These are phyloP conservation scores for Prunus mira DNA, from an alignment of 306 rosid species.

Conservation along the genomic window DNA sequence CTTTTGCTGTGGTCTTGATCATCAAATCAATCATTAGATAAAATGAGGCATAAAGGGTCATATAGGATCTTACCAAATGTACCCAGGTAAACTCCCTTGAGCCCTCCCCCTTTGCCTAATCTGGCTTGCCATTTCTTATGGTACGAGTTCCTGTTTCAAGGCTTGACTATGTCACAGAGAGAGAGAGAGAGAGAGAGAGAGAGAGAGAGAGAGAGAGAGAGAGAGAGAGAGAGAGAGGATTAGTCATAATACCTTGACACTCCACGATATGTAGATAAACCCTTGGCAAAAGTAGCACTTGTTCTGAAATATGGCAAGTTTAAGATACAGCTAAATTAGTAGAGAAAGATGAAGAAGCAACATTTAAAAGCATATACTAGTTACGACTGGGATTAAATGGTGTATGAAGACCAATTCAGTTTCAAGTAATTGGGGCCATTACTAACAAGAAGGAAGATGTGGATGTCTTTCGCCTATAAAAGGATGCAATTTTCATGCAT, in stretches of 20 bases:
- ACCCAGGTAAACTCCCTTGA: constrained; percentile 22
- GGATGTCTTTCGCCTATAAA: too few relatives aligned
- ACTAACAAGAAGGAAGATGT: too few relatives aligned
- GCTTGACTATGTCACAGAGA: not conserved
- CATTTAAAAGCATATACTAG: not conserved
- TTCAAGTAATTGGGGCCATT: too few relatives aligned
- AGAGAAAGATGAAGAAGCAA: not conserved
- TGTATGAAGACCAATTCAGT: too few relatives aligned
- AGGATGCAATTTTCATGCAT: too few relatives aligned
- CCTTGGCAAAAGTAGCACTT: constrained; percentile 23
- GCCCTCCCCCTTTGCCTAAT: constrained; percentile 22
- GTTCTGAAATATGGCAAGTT: constrained; percentile 21
- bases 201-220: not conserved
- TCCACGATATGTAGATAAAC: constrained; percentile 36
- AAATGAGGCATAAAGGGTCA: not conserved
- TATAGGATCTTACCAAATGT: constrained; percentile 24
- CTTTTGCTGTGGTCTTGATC: too few relatives aligned
- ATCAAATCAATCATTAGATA: not conserved
- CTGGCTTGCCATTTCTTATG: constrained; percentile 32
- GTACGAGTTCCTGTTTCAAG: constrained; percentile 4
- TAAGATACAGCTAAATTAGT: not conserved
- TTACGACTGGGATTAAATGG: too few relatives aligned
- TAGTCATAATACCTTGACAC: constrained; percentile 28
- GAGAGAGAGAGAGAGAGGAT: not conserved
- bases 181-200: not conserved